Evolutionary conservation across 306 rosid species (phyloP).

Genomic region (Alnus rubra): DNA sequence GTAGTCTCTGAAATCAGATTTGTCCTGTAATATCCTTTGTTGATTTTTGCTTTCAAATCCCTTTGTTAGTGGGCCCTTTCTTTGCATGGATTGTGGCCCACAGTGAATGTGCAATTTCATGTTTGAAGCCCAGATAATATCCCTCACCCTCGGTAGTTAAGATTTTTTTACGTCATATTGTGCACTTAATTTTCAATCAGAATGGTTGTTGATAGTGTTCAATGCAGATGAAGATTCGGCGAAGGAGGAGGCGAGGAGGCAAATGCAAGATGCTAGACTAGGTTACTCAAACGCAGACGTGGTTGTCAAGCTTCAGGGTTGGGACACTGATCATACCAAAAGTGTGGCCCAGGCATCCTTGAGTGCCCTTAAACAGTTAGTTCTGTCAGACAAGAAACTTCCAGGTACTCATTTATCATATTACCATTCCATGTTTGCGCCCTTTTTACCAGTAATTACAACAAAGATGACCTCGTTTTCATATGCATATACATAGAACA

Average conservation of each 20-base stretch:
- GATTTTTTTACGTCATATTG: background rate
- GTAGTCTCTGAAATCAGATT: background rate
- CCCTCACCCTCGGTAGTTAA: background rate
- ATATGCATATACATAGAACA: background rate
- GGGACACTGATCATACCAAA: conserved; percentile 76
- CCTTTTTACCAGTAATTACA: background rate
- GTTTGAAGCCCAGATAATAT: background rate
- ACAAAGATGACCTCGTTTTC: background rate
- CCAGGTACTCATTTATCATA: conserved; percentile 54
- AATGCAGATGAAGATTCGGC: conserved; percentile 85
- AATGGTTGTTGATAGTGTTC: conserved; percentile 4
- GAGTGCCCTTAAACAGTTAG: conserved; percentile 85
- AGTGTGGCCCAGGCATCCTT: conserved; percentile 78
- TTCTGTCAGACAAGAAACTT: conserved; percentile 77
- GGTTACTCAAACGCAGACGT: conserved; percentile 80
- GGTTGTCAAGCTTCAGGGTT: conserved; percentile 82
- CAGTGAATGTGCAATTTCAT: background rate
- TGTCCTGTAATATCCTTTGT: background rate
- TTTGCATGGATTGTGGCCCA: background rate
- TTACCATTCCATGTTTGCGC: conserved; percentile 17
- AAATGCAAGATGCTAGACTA: conserved; percentile 50
- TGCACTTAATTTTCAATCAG: background rate
- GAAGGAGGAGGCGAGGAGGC: conserved; percentile 71
- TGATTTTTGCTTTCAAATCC: background rate
- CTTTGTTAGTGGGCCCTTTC: background rate